phyloP scores from a whole-genome alignment of 2,329 filamentous ascomycete species.

The Phaeosphaeria sp. region DNA sequence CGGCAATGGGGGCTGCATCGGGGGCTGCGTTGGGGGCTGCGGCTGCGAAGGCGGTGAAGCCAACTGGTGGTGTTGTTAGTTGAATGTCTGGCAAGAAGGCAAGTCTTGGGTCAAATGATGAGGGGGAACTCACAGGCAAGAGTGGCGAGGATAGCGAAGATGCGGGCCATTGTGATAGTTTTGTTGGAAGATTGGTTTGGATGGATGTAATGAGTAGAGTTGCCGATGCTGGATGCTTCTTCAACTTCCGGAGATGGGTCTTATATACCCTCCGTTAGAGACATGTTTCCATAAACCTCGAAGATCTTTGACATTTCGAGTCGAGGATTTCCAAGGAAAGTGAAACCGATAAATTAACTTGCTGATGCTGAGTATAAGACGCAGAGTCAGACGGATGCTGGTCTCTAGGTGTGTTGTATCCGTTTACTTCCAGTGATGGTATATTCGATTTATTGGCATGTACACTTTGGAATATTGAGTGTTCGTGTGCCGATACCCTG shows the following conservation, averaged over 20 bases:
- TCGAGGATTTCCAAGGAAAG: neutral
- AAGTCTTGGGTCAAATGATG: neutral
- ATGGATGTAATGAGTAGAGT: neutral
- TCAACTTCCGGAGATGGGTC: neutral
- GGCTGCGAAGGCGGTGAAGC: neutral
- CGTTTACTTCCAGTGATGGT: too few species aligned
- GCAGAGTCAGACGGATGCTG: neutral
- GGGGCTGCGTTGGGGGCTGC: neutral
- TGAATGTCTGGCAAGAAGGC: neutral
- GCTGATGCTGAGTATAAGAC: neutral
- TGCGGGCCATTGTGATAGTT: neutral
- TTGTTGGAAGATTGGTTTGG: neutral
- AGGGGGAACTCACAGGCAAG: neutral
- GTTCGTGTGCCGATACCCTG: too few species aligned
- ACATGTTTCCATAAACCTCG: neutral
- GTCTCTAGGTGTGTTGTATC: neutral
- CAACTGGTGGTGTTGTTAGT: neutral
- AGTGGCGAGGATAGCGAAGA: neutral
- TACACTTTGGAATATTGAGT: too few species aligned
- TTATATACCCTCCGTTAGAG: neutral
- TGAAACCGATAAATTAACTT: neutral
- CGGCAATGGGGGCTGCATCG: neutral
- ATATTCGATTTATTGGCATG: too few species aligned
- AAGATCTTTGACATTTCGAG: neutral
- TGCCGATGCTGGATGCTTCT: neutral